Evolutionary conservation across 495 filamentous ascomycete genomes (phyloP), one percentile per base, ranked within the genome.

Genomic region (Letharia lupina): DNA sequence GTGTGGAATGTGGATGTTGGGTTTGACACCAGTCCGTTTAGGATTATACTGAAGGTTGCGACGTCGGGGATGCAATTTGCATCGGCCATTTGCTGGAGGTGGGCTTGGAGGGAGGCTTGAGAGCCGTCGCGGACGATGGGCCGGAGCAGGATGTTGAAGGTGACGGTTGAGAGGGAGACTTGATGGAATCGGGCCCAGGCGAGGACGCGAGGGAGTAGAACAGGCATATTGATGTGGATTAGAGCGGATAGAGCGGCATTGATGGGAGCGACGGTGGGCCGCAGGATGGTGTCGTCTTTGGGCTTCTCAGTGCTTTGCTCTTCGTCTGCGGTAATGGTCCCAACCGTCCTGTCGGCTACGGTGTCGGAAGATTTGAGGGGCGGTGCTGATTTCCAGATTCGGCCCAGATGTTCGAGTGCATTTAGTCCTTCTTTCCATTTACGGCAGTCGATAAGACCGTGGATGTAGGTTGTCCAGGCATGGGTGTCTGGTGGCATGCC

Each of bases 101-200:
- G 65, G 2, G 71, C 68, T 48, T 75, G 67, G 31, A 81, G 77
- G 35, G 76, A 71, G 0, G 71, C 65, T 39, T 70, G 70, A 23
- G 77, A 67, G 31, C 76, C 78, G 47, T 73, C 66, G 23, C 80
- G 79, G 65, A 91, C 76, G 52, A 84, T 70, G 4, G 80, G 74
- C 10, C 79, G 76, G 37, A 93, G 77, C 13, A 91, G 78, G 6
- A 79, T 85, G 75, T 92, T 93, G 77, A 84, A 92, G 16, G 89
- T 91, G 63, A 76, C 75, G 44, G 81, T 73, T 70, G 90, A 82
- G 23, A 86, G 85, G 44, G 77, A 62, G 57, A 93, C 82, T 39
- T 77, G 78, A 52, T 87, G 83, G 7, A 69, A 72, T 11, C 70
- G 71, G 1, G 87, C 87, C 84, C 86, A 90, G 15, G 67, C 62